Conservation (phyloP, 768 basidiomycete genomes). For the Termitomyces sp. region DNA sequence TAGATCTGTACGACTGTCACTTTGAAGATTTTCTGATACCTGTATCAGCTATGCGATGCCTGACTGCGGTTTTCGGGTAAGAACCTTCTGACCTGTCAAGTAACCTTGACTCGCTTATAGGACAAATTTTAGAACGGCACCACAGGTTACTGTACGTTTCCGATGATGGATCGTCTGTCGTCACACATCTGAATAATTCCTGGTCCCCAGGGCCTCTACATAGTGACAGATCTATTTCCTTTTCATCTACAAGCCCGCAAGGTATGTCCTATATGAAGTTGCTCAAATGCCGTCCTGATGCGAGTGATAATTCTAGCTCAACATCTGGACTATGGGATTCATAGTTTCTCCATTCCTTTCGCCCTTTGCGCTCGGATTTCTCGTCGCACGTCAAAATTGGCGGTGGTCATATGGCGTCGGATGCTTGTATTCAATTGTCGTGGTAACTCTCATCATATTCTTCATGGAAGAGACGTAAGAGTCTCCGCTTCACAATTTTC, state of each 20-base stretch:
- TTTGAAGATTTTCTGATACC: not conserved
- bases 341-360: constrained; percentile 63
- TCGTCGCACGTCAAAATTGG: constrained; percentile 59
- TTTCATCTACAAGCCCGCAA: constrained; percentile 60
- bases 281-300: not conserved
- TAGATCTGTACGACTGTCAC: not conserved
- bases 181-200: not conserved
- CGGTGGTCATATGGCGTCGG: constrained; percentile 70
- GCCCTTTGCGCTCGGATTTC: constrained; percentile 67
- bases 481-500: not conserved
- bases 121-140: constrained; percentile 36
- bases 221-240: constrained; percentile 54
- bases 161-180: not conserved
- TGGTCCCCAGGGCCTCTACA: constrained; percentile 40
- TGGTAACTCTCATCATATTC: constrained; percentile 55
- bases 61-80: constrained; percentile 32
- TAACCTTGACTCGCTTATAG: not conserved
- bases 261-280: constrained; percentile 24
- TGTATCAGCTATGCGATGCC: constrained; percentile 30
- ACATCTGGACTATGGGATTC: constrained; percentile 74
- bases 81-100: not conserved
- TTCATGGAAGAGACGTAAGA: constrained; percentile 68
- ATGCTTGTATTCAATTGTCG: constrained; percentile 53
- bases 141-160: constrained; percentile 44
- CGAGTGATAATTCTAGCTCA: constrained; percentile 39